Conservation (phyloP, 164 flowering plant species). For the Buxus sempervirens region DNA sequence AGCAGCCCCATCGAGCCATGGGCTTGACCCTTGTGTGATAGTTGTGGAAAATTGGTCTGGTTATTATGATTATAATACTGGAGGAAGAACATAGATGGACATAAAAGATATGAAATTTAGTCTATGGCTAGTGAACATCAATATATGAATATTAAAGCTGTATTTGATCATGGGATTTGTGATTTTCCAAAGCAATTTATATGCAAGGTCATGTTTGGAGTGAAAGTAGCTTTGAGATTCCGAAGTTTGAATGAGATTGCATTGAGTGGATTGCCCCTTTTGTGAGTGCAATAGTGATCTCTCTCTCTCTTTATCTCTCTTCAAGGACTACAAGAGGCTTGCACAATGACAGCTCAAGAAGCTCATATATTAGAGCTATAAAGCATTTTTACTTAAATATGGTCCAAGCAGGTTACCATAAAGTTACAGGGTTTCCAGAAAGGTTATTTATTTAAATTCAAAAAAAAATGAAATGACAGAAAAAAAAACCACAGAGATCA, state of each 20-base stretch:
- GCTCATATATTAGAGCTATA: slow-evolving; percentile 23
- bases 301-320: too few species aligned
- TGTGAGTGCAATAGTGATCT: too few species aligned
- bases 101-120: slow-evolving; percentile 15
- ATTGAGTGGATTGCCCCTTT: slow-evolving; percentile 9
- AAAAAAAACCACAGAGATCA: background rate
- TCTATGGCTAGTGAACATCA: slow-evolving; percentile 20
- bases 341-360: slow-evolving; percentile 27
- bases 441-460: too few species aligned
- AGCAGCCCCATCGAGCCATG: slow-evolving; percentile 44
- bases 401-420: background rate
- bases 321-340: slow-evolving; percentile 24
- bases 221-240: slow-evolving; percentile 7
- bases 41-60: too few species aligned
- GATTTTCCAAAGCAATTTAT: background rate
- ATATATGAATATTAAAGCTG: slow-evolving; percentile 19
- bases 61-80: slow-evolving; percentile 1
- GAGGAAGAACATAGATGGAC: background rate
- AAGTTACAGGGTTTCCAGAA: slow-evolving; percentile 25
- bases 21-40: slow-evolving; percentile 19
- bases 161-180: slow-evolving; percentile 16
- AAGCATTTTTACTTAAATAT: background rate
- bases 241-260: background rate
- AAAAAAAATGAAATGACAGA: too few species aligned
- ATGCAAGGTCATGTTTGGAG: background rate